Base-by-base conservation (phyloP, 441 rosid species). In the Populus hybrid region DNA sequence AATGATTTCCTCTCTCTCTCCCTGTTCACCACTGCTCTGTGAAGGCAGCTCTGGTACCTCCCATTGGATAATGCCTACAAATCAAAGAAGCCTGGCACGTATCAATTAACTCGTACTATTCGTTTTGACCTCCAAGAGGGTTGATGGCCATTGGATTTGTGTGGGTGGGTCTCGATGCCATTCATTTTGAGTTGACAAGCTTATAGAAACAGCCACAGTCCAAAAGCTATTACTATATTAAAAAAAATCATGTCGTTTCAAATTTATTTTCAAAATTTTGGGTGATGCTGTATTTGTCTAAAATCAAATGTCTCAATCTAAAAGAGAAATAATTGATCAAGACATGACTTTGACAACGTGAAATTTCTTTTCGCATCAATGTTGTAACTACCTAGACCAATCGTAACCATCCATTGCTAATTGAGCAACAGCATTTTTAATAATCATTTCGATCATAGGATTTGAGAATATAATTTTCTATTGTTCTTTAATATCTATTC, bases 11-110 rank as follows among this genome's bases (percentile, higher is more conserved):
- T 87, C 72, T 82, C 91, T 12, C 79, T 83, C 23, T 84, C 89
- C 67, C 84, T 73, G 59, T 87, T 84, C 81, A 91, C 97, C 73
- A 92, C 90, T 12, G 95, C 97, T 78, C 93, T 88, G 32, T 91
- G 95, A 74, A 89, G 75, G 83, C 95, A 89, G 46, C 95, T 92
- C 86, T 89, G 88, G 89, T 86, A 70, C n/a, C 72, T 70, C 53
- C 72, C 72, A 2, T 70, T 70, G 7, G 53, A 35, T 6, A 70
- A 70, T 74, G 97, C 97, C 97, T 91, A 67, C 75, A 78, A 0
- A 38, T 70, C 72, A 40, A 36, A 26, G 32, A 30, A 30, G 32
- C 32, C 0, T 0, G 32, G 32, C 32, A 30, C 32, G 32, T 30
- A 30, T 30, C 4, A 30, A 30, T 30, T 30, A 30, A 30, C 32